Conservation (phyloP, 305 asterid species). For the Andrographis paniculata region DNA sequence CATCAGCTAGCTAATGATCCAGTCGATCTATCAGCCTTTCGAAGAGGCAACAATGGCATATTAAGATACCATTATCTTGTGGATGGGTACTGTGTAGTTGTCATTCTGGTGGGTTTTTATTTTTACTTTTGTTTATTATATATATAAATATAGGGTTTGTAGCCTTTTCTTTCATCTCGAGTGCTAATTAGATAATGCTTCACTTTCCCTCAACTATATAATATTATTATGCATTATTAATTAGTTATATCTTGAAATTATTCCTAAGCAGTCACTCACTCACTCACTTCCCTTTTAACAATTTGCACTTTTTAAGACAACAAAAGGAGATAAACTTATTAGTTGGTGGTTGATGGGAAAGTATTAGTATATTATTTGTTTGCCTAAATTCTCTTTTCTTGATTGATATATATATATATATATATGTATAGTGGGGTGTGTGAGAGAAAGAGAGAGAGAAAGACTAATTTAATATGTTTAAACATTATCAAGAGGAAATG, state of each 20-base stretch:
- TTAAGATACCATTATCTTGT: too few species aligned
- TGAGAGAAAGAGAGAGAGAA: too few species aligned
- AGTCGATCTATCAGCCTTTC: too few species aligned
- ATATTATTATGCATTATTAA: neutral
- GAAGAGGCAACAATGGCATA: too few species aligned
- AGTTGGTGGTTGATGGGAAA: conserved; percentile 22
- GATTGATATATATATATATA: too few species aligned
- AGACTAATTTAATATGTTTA: too few species aligned
- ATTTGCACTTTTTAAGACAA: conserved; percentile 11
- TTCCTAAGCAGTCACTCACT: neutral
- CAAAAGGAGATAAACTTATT: neutral
- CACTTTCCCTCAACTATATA: conserved; percentile 24
- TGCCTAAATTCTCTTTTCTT: conserved; percentile 26
- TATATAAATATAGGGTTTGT: too few species aligned
- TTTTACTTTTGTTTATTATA: too few species aligned
- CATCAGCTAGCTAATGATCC: too few species aligned
- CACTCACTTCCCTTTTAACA: conserved; percentile 11
- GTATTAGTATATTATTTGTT: conserved; percentile 11
- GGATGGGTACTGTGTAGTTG: too few species aligned
- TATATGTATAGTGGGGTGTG: too few species aligned
- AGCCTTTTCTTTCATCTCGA: conserved; percentile 21
- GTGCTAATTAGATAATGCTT: conserved; percentile 37
- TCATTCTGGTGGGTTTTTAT: too few species aligned
- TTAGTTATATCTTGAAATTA: conserved; percentile 11
- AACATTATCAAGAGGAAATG: conserved; percentile 16